Percentiles rank a stretch among this genome's conserved stretches.
Evolutionary conservation across 306 rosid species (phyloP).

Genomic region (Sindora glabra): DNA sequence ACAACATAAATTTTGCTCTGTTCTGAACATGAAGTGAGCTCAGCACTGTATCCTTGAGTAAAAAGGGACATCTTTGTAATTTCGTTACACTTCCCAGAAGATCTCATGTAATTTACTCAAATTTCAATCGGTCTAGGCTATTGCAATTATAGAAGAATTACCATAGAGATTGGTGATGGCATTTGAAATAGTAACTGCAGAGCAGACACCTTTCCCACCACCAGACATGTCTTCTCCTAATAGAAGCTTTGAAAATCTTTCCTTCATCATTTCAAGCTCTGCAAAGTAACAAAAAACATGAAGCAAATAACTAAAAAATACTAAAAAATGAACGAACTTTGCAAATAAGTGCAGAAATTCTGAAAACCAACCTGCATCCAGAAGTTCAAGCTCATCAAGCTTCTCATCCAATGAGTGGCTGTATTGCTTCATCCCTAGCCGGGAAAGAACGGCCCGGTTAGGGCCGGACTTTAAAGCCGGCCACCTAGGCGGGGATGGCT

Average conservation of each 20-base stretch:
- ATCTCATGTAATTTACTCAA: too few species aligned
- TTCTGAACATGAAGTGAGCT: too few species aligned
- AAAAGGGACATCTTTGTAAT: too few species aligned
- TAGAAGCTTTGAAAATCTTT: constrained; percentile 82
- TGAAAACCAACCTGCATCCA: constrained; percentile 65
- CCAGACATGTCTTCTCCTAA: constrained; percentile 98
- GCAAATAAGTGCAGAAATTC: too few species aligned
- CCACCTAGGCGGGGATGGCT: constrained; percentile 55
- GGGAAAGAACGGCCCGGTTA: constrained; percentile 34
- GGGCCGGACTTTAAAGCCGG: constrained; percentile 25
- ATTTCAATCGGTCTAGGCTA: not conserved
- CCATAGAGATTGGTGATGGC: constrained; percentile 93
- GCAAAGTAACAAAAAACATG: constrained; percentile 6
- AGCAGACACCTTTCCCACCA: constrained; percentile 89
- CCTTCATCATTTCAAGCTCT: constrained; percentile 84
- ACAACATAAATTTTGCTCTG: too few species aligned
- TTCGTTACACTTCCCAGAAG: too few species aligned
- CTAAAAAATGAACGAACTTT: too few species aligned
- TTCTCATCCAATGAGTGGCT: constrained; percentile 25
- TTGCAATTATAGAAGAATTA: constrained; percentile 11
- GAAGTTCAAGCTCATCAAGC: constrained; percentile 42
- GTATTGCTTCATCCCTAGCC: constrained; percentile 42
- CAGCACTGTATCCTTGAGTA: too few species aligned
- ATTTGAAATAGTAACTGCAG: constrained; percentile 93
- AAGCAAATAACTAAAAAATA: constrained; percentile 7